Conservation (phyloP, 129 eudicot genomes). For the Logfia minima region DNA sequence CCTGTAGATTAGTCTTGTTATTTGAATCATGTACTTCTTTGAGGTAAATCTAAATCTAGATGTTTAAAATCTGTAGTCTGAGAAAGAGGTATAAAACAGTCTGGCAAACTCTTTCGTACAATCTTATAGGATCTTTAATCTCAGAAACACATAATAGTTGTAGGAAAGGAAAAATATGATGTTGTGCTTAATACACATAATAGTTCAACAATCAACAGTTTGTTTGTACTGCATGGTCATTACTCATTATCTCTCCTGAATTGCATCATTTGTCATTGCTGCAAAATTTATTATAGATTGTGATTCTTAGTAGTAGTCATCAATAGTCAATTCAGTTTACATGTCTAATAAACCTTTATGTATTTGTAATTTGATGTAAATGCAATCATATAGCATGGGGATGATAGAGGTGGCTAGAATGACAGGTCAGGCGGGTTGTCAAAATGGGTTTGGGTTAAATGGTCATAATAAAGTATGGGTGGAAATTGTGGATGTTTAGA, state of each 20-base stretch:
- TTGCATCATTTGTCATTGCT: background rate
- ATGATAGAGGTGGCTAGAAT: too few relatives aligned
- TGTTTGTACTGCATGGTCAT: background rate
- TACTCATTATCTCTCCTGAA: background rate
- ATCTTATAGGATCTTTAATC: background rate
- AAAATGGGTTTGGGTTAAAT: background rate
- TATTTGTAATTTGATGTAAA: too few relatives aligned
- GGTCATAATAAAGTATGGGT: background rate
- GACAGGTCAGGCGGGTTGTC: background rate
- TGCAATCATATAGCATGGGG: too few relatives aligned
- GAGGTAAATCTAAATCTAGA: constrained; percentile 1
- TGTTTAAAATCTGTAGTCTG: constrained; percentile 6
- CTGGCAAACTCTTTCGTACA: background rate
- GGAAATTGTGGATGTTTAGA: constrained; percentile 15
- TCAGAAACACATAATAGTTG: background rate
- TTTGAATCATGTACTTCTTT: background rate
- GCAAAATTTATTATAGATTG: background rate
- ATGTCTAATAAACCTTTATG: too few relatives aligned
- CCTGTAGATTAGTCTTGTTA: constrained; percentile 18
- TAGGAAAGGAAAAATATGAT: background rate
- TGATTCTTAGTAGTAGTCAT: background rate
- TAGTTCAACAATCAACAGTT: background rate
- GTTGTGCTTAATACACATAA: background rate
- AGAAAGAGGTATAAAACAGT: background rate
- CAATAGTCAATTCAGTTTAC: background rate